Conservation (phyloP, 1,284 basidiomycete genomes). For the Taiwanofungus camphoratus region DNA sequence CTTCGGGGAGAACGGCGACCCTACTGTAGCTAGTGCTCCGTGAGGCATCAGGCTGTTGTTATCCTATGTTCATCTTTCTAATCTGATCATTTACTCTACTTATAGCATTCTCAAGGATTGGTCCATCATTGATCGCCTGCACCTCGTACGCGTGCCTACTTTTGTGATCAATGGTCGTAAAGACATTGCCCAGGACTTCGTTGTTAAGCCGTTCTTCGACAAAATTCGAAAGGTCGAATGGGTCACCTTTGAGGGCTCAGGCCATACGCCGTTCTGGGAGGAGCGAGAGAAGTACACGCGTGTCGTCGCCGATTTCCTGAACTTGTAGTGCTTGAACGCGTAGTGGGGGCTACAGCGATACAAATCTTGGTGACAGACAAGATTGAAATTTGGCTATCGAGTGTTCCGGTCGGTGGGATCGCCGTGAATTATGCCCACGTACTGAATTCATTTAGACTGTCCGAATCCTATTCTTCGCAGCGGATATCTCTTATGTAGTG, state of each 20-base stretch:
- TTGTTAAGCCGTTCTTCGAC: constrained; percentile 22
- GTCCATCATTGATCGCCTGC: constrained; percentile 23
- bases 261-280: constrained; percentile 26
- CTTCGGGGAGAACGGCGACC: constrained; percentile 15
- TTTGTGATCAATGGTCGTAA: constrained; percentile 26
- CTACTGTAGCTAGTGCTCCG: constrained; percentile 16
- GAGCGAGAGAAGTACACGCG: constrained; percentile 23
- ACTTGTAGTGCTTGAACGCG: no score
- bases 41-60: no score
- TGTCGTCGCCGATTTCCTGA: constrained; percentile 23
- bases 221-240: constrained; percentile 22
- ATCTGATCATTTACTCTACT: no score
- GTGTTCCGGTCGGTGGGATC: no score
- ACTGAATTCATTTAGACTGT: no score
- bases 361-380: no score
- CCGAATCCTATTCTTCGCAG: no score
- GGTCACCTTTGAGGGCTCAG: constrained; percentile 23
- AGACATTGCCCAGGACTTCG: constrained; percentile 24
- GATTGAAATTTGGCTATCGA: no score
- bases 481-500: no score
- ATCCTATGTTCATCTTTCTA: no score
- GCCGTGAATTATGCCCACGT: no score
- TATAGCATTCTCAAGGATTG: constrained; percentile 22
- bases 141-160: constrained; percentile 23
- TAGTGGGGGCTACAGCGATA: no score